These are phyloP conservation scores for Cavenderia fasciculata DNA, from an alignment of 78 protist genomes.

Conservation along the genomic window DNA sequence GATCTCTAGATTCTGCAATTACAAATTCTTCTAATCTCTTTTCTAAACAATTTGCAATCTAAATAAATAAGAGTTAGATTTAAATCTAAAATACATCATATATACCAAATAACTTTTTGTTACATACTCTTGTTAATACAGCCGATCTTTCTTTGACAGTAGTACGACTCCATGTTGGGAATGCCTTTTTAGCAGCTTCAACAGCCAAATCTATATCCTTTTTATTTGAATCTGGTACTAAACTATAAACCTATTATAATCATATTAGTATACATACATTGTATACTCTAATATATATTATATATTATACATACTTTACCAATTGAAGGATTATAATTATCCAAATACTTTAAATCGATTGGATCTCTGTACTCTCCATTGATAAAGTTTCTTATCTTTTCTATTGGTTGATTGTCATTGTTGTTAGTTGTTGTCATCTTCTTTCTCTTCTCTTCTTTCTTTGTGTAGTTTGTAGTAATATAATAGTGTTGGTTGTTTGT, in stretches of 20 bases:
- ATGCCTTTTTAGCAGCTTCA: constrained; percentile 86
- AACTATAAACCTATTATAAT: constrained; percentile 1
- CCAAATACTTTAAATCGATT: constrained; percentile 12
- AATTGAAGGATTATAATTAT: constrained; percentile 55
- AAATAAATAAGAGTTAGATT: not conserved
- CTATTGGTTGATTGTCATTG: too few relatives aligned
- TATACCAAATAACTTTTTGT: too few relatives aligned
- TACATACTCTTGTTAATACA: constrained; percentile 25
- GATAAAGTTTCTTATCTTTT: constrained; percentile 64
- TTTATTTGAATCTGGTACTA: constrained; percentile 41
- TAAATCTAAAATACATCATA: not conserved
- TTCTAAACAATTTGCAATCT: constrained; percentile 89
- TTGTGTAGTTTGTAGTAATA: too few relatives aligned
- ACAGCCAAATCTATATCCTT: constrained; percentile 89
- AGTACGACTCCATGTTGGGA: constrained; percentile 79
- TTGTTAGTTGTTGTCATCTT: too few relatives aligned
- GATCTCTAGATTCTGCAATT: constrained; percentile 79
- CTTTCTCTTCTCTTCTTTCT: too few relatives aligned
- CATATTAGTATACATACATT: not conserved
- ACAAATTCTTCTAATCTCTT: constrained; percentile 69
- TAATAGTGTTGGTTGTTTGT: too few relatives aligned
- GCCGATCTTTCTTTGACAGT: constrained; percentile 62
- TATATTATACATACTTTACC: constrained; percentile 28
- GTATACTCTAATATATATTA: not conserved
- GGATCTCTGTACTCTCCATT: constrained; percentile 73